A percentile compares a stretch with the other conserved stretches of the same genome.
These are phyloP conservation scores for Hyphodiscus sp. DNA, from an alignment of 2,329 filamentous ascomycete species.

Conservation along the genomic window DNA sequence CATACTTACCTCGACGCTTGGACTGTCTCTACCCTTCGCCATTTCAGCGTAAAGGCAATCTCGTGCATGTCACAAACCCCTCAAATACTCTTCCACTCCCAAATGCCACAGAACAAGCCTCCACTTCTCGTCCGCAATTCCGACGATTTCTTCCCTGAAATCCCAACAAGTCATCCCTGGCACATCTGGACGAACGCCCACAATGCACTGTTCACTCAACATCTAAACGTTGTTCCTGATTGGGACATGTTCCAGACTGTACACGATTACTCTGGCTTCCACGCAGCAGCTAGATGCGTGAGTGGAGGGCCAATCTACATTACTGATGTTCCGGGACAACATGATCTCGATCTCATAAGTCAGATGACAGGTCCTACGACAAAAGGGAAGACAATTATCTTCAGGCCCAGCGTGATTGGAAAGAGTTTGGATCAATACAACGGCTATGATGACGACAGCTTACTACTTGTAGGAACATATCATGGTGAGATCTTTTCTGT, in stretches of 20 bases:
- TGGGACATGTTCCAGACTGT: slow-evolving; percentile 66
- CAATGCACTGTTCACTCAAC: slow-evolving; percentile 74
- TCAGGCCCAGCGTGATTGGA: slow-evolving; percentile 70
- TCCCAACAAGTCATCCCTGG: slow-evolving; percentile 80
- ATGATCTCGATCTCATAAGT: slow-evolving; percentile 66
- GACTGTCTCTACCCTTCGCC: slow-evolving; percentile 67
- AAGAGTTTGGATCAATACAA: slow-evolving; percentile 69
- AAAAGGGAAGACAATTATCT: slow-evolving; percentile 67
- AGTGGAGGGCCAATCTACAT: slow-evolving; percentile 92
- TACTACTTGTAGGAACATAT: slow-evolving; percentile 60
- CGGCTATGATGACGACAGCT: slow-evolving; percentile 62
- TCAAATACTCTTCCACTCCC: slow-evolving; percentile 77
- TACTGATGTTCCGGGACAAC: slow-evolving; percentile 79
- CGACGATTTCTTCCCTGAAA: slow-evolving; percentile 84
- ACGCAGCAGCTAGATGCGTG: slow-evolving; percentile 83
- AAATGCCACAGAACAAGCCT: slow-evolving; percentile 70
- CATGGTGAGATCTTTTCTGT: not conserved
- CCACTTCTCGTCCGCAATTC: slow-evolving; percentile 76
- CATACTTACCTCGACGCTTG: slow-evolving; percentile 79
- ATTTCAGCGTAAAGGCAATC: slow-evolving; percentile 73
- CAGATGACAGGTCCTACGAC: slow-evolving; percentile 76
- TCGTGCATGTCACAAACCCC: slow-evolving; percentile 94
- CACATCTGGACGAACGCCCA: slow-evolving; percentile 94
- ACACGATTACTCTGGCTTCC: slow-evolving; percentile 68
- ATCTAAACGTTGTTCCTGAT: slow-evolving; percentile 82